Conservation (phyloP, 352 stramenopile genomes). For the Phytophthora foliorum region DNA sequence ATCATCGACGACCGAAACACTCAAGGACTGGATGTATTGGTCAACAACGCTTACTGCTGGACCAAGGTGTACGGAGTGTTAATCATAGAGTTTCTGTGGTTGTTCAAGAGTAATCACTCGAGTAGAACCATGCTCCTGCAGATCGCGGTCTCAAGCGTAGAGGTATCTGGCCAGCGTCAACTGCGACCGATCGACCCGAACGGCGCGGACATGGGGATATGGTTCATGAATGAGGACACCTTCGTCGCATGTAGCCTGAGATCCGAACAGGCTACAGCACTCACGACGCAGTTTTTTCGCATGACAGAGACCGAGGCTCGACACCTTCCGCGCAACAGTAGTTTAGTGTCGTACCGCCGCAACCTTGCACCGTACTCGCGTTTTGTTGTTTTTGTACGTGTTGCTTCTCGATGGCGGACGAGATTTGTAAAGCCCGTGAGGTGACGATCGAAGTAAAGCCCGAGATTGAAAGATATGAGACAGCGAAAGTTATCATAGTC, state of each 20-base stretch:
- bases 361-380: too few relatives aligned
- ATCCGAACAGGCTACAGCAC: not conserved
- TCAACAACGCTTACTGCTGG: conserved; percentile 72
- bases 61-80: conserved; percentile 85
- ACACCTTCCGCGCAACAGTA: not conserved
- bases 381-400: too few relatives aligned
- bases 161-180: conserved; percentile 70
- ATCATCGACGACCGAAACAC: conserved; percentile 37
- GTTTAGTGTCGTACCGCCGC: not conserved
- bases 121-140: conserved; percentile 71
- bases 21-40: conserved; percentile 89
- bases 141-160: conserved; percentile 77
- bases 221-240: not conserved
- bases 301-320: not conserved
- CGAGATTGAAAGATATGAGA: too few relatives aligned
- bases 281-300: not conserved
- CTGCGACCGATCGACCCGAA: conserved; percentile 80
- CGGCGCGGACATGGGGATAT: conserved; percentile 75
- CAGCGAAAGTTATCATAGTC: too few relatives aligned
- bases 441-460: too few relatives aligned
- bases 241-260: not conserved
- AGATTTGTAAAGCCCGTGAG: too few relatives aligned
- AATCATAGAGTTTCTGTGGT: conserved; percentile 85
- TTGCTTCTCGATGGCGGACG: too few relatives aligned
- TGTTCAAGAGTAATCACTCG: conserved; percentile 76